Conservation (phyloP, 768 basidiomycete genomes). For the Suillus alpinus region DNA sequence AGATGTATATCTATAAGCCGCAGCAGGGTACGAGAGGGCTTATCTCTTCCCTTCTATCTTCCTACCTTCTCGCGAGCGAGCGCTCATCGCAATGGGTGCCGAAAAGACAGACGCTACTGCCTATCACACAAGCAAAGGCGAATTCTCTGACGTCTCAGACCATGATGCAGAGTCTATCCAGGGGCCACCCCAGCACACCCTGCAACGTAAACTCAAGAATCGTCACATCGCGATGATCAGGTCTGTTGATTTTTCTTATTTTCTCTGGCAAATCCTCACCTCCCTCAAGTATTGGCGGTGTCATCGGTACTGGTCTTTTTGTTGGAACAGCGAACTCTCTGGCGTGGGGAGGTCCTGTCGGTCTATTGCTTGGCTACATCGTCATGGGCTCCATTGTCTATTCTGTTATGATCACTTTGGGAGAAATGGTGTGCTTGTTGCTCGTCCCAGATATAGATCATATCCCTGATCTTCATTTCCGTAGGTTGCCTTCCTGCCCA, state of each 20-base stretch:
- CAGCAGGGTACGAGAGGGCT: neutral
- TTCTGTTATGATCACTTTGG: conserved; percentile 61
- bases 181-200: conserved; percentile 12
- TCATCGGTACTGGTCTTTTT: conserved; percentile 60
- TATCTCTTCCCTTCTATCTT: neutral
- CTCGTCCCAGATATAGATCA: conserved; percentile 47
- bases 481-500: conserved; percentile 68
- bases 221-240: conserved; percentile 84
- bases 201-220: conserved; percentile 67
- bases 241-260: conserved; percentile 25
- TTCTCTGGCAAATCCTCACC: neutral
- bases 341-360: conserved; percentile 64
- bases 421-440: conserved; percentile 69
- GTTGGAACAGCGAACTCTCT: conserved; percentile 58
- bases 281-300: conserved; percentile 54
- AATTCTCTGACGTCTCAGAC: conserved; percentile 15
- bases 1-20: neutral
- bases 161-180: conserved; percentile 21
- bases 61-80: neutral
- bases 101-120: conserved; percentile 19
- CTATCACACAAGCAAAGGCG: conserved; percentile 2
- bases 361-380: conserved; percentile 69
- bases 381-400: conserved; percentile 67
- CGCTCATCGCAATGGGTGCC: conserved; percentile 6
- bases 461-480: conserved; percentile 52